Evolutionary conservation across 768 basidiomycete species (phyloP), one percentile per base, ranked within the genome.

Genomic region (Boletus subcaerulescens): DNA sequence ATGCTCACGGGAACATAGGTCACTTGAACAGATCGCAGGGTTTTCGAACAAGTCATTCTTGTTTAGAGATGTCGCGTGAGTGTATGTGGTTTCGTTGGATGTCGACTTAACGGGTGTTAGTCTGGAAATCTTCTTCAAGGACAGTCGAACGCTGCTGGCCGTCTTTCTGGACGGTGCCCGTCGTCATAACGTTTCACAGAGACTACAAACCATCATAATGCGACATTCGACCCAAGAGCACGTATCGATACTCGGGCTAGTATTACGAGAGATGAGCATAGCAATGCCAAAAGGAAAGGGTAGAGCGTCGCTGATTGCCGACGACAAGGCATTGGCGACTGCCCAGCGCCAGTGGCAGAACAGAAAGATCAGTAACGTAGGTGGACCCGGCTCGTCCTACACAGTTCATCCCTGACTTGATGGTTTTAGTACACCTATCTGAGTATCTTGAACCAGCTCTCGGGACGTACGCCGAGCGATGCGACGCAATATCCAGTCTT

Each of bases 401-500:
- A 3, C 44, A 35, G 4, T 18, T 39, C 33, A 17, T 31, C 33
- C 6, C 51, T 45, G 39, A 62, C 17, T 18, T 46, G 44, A 47
- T 14, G 20, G 18, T 20, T 0, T 33, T 52, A 95, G 93, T 96
- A 92, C 68, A 87, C 90, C 1, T 96, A 95, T 69, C 72, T 96
- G 47, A 87, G 89, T 57, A 83, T 97, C 52, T 73, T 97, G 51
- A 97, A 97, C 62, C 93, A 96, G 67, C 81, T 91, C 20, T 95
- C 94, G 4, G 93, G 94, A 41, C 81, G 94, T 20, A 97, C 94
- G 4, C 93, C 93, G 1, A 93, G 88, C 64, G 94, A 97, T 74
- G 92, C 94, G 11, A 96, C 95, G 0, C 93, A 95, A 61, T 97
- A 94, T 71, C 94, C 93, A 0, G 84, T 96, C 9, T 94, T 92